A percentile compares a stretch with the other conserved stretches of the same genome.
phyloP scores from a whole-genome alignment of 345 rosid genomes.

The Eucalyptus sp. region DNA sequence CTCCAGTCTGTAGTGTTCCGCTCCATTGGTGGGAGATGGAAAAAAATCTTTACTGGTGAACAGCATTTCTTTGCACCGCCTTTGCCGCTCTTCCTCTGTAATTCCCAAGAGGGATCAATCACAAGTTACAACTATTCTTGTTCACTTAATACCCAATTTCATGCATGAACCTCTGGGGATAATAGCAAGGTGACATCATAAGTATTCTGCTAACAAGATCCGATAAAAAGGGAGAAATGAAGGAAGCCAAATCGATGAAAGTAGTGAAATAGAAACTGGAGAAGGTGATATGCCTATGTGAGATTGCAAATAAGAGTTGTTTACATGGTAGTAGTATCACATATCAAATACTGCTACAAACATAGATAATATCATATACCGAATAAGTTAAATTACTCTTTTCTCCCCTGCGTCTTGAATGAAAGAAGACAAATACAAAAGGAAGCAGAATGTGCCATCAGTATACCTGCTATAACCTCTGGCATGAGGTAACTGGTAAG shows the following conservation, averaged over 20 bases:
- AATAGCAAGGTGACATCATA: background rate
- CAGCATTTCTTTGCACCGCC: conserved; percentile 73
- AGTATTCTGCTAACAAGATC: background rate
- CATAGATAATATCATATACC: background rate
- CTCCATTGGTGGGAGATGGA: background rate
- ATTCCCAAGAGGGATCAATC: conserved; percentile 36
- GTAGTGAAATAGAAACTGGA: background rate
- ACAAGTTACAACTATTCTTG: background rate
- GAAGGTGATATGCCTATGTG: background rate
- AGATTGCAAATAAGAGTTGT: background rate
- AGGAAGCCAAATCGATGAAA: background rate
- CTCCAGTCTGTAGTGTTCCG: background rate
- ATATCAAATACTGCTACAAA: background rate
- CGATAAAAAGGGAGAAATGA: background rate
- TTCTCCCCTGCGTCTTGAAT: background rate
- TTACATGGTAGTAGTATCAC: background rate
- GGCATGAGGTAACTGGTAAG: conserved; percentile 95
- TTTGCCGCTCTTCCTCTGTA: conserved; percentile 77
- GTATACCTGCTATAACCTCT: conserved; percentile 93
- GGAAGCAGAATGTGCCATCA: background rate
- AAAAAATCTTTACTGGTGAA: conserved; percentile 46
- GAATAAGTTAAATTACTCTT: background rate
- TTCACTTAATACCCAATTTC: background rate
- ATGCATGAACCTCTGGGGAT: background rate
- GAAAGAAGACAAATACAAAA: background rate